These are phyloP conservation scores for Naegleria lovaniensis DNA, from an alignment of 208 protist genomes.

Conservation along the genomic window DNA sequence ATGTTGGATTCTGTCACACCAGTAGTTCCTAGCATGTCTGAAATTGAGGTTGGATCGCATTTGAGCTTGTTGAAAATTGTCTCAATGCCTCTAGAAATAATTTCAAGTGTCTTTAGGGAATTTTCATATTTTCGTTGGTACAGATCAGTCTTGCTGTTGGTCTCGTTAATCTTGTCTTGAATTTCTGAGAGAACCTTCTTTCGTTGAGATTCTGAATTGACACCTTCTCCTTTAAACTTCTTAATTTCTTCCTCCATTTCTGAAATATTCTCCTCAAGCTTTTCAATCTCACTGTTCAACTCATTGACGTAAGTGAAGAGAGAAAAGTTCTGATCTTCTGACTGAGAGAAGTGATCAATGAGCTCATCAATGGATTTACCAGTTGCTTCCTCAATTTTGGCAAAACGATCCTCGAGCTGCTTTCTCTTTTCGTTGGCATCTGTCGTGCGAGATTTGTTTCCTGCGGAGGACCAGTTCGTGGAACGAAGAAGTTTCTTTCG, in stretches of 20 bases:
- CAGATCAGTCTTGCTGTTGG: slow-evolving; percentile 66
- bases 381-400: slow-evolving; percentile 67
- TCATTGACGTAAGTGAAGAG: slow-evolving; percentile 92
- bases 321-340: slow-evolving; percentile 88
- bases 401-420: slow-evolving; percentile 61
- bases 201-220: slow-evolving; percentile 56
- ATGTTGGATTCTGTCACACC: slow-evolving; percentile 74
- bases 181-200: slow-evolving; percentile 69
- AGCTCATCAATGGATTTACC: slow-evolving; percentile 71
- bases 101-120: slow-evolving; percentile 57
- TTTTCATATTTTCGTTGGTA: slow-evolving; percentile 51
- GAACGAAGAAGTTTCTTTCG: slow-evolving; percentile 36
- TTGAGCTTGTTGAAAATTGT: slow-evolving; percentile 64
- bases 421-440: slow-evolving; percentile 39
- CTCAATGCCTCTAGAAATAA: slow-evolving; percentile 61
- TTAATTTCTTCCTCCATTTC: slow-evolving; percentile 65
- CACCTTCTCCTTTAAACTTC: slow-evolving; percentile 62
- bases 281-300: slow-evolving; percentile 76
- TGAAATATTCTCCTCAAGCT: slow-evolving; percentile 70
- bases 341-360: slow-evolving; percentile 65
- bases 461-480: not conserved
- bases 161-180: slow-evolving; percentile 70
- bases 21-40: slow-evolving; percentile 32
- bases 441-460: not conserved
- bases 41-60: slow-evolving; percentile 44